Evolutionary conservation across 78 protist species (phyloP).

Genomic region (Diacronema lutheri): DNA sequence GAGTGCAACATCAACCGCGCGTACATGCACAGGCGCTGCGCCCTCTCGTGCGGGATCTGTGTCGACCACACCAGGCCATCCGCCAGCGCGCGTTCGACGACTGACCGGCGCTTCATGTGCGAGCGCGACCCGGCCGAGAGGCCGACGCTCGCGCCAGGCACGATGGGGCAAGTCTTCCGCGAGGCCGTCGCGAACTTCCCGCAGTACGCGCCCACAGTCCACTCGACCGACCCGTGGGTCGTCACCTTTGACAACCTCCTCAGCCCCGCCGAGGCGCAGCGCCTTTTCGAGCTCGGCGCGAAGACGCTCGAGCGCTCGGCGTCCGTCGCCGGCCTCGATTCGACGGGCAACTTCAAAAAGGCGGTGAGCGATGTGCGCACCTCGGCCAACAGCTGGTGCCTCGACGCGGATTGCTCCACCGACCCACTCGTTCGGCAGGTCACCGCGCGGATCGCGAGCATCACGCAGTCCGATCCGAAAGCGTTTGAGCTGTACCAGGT

Average conservation of each 20-base stretch:
- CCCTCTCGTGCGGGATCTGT: neutral
- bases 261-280: neutral
- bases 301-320: neutral
- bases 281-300: neutral
- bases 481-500: too few species aligned
- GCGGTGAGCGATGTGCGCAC: too few species aligned
- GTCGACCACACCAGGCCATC: too few species aligned
- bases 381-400: too few species aligned
- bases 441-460: neutral
- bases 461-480: too few species aligned
- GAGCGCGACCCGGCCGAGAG: neutral
- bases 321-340: neutral
- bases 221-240: neutral
- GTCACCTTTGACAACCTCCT: neutral
- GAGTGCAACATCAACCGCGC: neutral
- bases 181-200: neutral
- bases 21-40: neutral
- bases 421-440: neutral
- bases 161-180: neutral
- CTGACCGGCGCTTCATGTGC: neutral
- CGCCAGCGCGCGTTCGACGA: too few species aligned
- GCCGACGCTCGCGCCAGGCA: neutral
- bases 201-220: neutral
- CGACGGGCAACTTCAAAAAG: neutral
- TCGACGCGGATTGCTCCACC: neutral